phyloP scores from a whole-genome alignment of 345 rosid genomes.

The Lepidium didymum region DNA sequence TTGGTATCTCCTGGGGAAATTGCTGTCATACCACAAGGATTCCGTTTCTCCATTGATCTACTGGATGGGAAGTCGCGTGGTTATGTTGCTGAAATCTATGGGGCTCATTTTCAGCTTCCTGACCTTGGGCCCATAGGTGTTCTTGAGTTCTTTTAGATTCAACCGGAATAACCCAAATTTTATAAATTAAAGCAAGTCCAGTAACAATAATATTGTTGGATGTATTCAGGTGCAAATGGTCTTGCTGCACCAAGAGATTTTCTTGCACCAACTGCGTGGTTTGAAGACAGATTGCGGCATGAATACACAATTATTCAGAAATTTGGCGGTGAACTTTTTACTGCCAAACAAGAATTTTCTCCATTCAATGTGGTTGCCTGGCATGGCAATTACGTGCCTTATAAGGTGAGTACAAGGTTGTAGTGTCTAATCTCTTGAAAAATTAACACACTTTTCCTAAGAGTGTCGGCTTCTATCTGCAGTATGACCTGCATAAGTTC shows the following conservation, averaged over 20 bases:
- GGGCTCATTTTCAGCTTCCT: constrained; percentile 94
- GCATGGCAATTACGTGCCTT: constrained; percentile 97
- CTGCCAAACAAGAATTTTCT: constrained; percentile 90
- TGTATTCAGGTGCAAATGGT: constrained; percentile 78
- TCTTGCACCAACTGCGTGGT: constrained; percentile 82
- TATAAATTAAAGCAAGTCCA: not conserved
- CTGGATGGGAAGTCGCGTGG: constrained; percentile 94
- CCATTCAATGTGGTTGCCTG: constrained; percentile 96
- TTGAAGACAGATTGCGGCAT: constrained; percentile 56
- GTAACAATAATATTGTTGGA: not conserved
- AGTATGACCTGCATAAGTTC: constrained; percentile 89
- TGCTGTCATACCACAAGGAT: constrained; percentile 82
- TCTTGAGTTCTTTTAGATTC: constrained; percentile 10
- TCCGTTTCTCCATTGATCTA: constrained; percentile 60
- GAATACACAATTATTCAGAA: constrained; percentile 74
- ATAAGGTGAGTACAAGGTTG: constrained; percentile 46
- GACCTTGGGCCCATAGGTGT: constrained; percentile 98
- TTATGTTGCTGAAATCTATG: constrained; percentile 86
- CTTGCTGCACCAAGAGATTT: constrained; percentile 94
- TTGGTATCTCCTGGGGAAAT: constrained; percentile 86
- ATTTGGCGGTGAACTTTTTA: constrained; percentile 83
- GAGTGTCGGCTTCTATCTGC: constrained; percentile 21
- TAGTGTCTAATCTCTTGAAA: not conserved
- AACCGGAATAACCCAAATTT: not conserved
- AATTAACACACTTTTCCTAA: not conserved